Base-by-base conservation (phyloP, 345 rosid genomes). In the Litchi chinensis region DNA sequence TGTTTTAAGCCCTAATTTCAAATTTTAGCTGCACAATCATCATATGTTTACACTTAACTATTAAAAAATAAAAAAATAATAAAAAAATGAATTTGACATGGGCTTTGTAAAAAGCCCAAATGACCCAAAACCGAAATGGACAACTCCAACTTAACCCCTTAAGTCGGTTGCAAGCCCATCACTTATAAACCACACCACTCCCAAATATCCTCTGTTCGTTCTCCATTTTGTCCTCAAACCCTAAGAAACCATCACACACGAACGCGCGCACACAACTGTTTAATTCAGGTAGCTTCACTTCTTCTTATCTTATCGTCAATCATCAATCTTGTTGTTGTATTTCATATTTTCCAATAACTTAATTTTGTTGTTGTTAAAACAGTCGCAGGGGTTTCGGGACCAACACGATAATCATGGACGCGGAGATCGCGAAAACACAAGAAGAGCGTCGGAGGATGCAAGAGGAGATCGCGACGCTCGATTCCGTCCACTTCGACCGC, bases 391-490 rank as follows among this genome's bases (percentile, higher is more conserved):
- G 16, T 44, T 56, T 65, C 4, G 39, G 52, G 64, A 76, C 32
- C 50, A 3, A 16, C 24, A 59, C 64, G 28, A 22, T 50, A 48
- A 39, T 67, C 73, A 75, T 90, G 83, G 98, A 94, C 82, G 82
- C 85, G 22, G 97, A 96, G 84, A 96, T 96, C 37, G 91, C 95
- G 12, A 91, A 83, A 82, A 91, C 90, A 50, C 98, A 96, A 73
- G 98, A 96, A 76, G 97, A 96, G 84, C 88, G 94, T 37, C 83
- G 77, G 57, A 86, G 81, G 76, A 78, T 88, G 87, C 98, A 96
- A 85, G 88, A 92, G 68, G 95, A 93, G 41, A 87, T 92, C 43
- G 97, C 91, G 11, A 88, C 95, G 19, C 94, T 93, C 64, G 90
- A 86, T 60, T 85, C 98, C 21, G 48, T 96, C 16, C 92, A 86